phyloP scores from a whole-genome alignment of 805 yeast species.

The Lipomyces spencermartinsiae region DNA sequence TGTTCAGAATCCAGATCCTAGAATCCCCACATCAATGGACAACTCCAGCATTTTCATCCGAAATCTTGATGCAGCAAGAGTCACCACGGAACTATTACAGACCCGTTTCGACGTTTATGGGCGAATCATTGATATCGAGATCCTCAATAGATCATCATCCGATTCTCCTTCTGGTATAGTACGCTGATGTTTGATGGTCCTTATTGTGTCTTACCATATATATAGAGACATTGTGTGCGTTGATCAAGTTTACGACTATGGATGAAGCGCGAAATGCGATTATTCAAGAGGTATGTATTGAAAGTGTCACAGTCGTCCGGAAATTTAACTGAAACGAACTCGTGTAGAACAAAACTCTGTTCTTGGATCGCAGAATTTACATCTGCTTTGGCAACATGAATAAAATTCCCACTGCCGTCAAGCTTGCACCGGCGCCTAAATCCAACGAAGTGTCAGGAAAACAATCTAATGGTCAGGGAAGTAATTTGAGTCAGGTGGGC shows the following conservation, averaged over 20 bases:
- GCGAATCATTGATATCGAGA: constrained; percentile 52
- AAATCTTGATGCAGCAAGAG: constrained; percentile 59
- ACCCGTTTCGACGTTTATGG: constrained; percentile 75
- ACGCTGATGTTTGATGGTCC: no score
- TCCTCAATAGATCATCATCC: constrained; percentile 1
- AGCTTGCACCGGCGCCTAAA: constrained; percentile 38
- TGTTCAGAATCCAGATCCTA: constrained; percentile 48
- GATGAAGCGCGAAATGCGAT: constrained; percentile 35
- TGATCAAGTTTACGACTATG: constrained; percentile 22
- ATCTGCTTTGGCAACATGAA: constrained; percentile 31
- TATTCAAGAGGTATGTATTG: constrained; percentile 24
- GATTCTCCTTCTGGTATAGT: background rate
- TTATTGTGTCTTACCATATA: background rate
- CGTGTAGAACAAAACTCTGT: constrained; percentile 31
- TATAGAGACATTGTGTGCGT: constrained; percentile 22
- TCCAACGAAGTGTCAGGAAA: background rate
- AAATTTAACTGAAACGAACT: background rate
- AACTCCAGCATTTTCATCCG: constrained; percentile 76
- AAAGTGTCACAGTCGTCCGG: background rate
- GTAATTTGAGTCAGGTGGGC: background rate
- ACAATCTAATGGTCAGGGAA: constrained; percentile 4
- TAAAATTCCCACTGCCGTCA: constrained; percentile 29
- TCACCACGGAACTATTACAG: constrained; percentile 59
- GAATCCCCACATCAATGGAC: constrained; percentile 58
- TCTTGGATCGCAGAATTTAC: constrained; percentile 32